phyloP scores from a whole-genome alignment of 2,329 filamentous ascomycete species.

The Pezicula radicicola region DNA sequence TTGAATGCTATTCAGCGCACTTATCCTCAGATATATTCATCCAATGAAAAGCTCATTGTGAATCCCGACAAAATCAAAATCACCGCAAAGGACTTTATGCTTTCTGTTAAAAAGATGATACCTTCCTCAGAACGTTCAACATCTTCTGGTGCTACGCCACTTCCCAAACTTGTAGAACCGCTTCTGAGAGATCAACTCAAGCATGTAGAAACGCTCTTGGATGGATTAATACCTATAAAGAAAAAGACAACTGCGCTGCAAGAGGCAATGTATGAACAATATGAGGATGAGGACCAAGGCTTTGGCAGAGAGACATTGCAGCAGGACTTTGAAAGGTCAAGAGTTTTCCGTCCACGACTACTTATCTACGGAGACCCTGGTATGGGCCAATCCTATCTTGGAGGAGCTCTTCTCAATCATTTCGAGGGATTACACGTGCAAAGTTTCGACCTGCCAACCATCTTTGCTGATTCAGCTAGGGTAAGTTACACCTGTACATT shows the following conservation, averaged over 20 bases:
- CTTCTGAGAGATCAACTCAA: constrained; percentile 71
- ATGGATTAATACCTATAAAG: constrained; percentile 76
- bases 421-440: constrained; percentile 94
- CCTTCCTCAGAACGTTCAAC: constrained; percentile 91
- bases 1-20: constrained; percentile 93
- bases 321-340: constrained; percentile 79
- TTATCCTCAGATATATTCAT: constrained; percentile 94
- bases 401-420: constrained; percentile 80
- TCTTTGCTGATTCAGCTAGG: constrained; percentile 78
- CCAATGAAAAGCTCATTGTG: constrained; percentile 85
- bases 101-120: constrained; percentile 93
- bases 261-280: constrained; percentile 88
- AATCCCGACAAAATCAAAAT: constrained; percentile 81
- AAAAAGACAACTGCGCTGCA: constrained; percentile 88
- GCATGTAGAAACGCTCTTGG: constrained; percentile 65
- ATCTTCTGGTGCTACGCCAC: constrained; percentile 75
- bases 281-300: constrained; percentile 76
- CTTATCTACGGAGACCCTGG: constrained; percentile 78
- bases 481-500: constrained; percentile 39
- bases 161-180: constrained; percentile 78
- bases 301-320: constrained; percentile 77
- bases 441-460: constrained; percentile 84
- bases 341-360: constrained; percentile 84
- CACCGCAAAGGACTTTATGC: constrained; percentile 92
- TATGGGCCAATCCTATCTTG: constrained; percentile 92